These are phyloP conservation scores for Aspergillus sp. DNA, from an alignment of 2,329 filamentous ascomycete genomes.

Conservation along the genomic window DNA sequence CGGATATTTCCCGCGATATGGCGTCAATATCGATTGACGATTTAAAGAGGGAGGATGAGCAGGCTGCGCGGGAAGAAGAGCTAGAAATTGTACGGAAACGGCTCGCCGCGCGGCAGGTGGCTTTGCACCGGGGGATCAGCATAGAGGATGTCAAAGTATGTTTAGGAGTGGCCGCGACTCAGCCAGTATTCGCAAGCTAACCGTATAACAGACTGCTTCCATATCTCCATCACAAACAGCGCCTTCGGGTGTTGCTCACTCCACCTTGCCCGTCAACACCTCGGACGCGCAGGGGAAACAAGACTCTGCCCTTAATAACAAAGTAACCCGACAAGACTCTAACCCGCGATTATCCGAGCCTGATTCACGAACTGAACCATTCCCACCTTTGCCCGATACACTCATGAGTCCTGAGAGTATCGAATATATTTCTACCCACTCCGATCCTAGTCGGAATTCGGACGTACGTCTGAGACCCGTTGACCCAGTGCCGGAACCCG, in stretches of 20 bases:
- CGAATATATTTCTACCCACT: background rate
- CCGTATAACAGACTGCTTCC: conserved; percentile 11
- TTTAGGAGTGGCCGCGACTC: background rate
- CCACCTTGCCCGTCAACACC: conserved; percentile 9
- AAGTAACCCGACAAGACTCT: conserved; percentile 14
- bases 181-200: background rate
- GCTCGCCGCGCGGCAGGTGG: conserved; percentile 55
- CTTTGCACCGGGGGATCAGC: conserved; percentile 53
- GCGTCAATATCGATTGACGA: conserved; percentile 53
- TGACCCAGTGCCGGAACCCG: background rate
- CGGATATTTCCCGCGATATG: conserved; percentile 29
- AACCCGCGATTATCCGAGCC: conserved; percentile 16
- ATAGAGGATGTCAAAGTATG: conserved; percentile 31
- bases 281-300: conserved; percentile 14
- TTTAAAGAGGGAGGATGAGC: conserved; percentile 59
- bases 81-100: conserved; percentile 53
- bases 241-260: conserved; percentile 4
- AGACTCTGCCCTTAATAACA: background rate
- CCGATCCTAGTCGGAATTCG: background rate
- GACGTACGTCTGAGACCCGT: background rate
- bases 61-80: conserved; percentile 56
- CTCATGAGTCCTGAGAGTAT: conserved; percentile 6
- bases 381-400: conserved; percentile 32
- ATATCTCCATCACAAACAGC: conserved; percentile 9
- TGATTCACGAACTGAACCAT: conserved; percentile 31